Evolutionary conservation across 805 yeast species (phyloP).

Genomic region (Candida nanaspora): DNA sequence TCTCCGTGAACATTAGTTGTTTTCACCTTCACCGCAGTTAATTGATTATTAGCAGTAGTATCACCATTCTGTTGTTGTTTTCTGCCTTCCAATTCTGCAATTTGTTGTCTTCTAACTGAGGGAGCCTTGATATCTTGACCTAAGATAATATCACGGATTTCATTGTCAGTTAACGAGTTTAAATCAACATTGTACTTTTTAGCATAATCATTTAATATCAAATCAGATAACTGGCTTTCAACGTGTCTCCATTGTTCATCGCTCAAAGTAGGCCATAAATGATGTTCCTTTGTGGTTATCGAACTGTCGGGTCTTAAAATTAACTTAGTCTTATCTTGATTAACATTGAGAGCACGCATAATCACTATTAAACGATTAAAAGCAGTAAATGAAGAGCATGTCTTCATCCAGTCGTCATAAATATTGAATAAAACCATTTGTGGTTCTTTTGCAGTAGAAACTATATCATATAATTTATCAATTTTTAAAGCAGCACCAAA

Average conservation of each 20-base stretch:
- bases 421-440: slow-evolving; percentile 87
- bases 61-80: slow-evolving; percentile 33
- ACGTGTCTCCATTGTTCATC: slow-evolving; percentile 91
- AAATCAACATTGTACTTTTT: slow-evolving; percentile 80
- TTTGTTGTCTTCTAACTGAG: slow-evolving; percentile 76
- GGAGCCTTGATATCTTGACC: slow-evolving; percentile 95
- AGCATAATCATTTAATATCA: slow-evolving; percentile 80
- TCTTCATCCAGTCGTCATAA: slow-evolving; percentile 89
- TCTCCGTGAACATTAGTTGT: slow-evolving; percentile 94
- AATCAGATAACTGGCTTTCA: slow-evolving; percentile 81
- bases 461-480: slow-evolving; percentile 71
- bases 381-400: slow-evolving; percentile 85
- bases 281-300: slow-evolving; percentile 65
- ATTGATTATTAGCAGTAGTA: slow-evolving; percentile 37
- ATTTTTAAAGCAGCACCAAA: slow-evolving; percentile 80
- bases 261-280: slow-evolving; percentile 86
- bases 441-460: slow-evolving; percentile 83
- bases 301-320: slow-evolving; percentile 71
- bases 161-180: slow-evolving; percentile 83
- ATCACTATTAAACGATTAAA: slow-evolving; percentile 80
- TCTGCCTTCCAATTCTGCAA: slow-evolving; percentile 62
- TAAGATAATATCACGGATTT: slow-evolving; percentile 85
- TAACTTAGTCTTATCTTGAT: slow-evolving; percentile 67
- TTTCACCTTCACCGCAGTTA: slow-evolving; percentile 73
- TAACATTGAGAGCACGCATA: slow-evolving; percentile 74